These are phyloP conservation scores for Oenanthe sinensis DNA, from an alignment of 129 eudicot species.

Conservation along the genomic window DNA sequence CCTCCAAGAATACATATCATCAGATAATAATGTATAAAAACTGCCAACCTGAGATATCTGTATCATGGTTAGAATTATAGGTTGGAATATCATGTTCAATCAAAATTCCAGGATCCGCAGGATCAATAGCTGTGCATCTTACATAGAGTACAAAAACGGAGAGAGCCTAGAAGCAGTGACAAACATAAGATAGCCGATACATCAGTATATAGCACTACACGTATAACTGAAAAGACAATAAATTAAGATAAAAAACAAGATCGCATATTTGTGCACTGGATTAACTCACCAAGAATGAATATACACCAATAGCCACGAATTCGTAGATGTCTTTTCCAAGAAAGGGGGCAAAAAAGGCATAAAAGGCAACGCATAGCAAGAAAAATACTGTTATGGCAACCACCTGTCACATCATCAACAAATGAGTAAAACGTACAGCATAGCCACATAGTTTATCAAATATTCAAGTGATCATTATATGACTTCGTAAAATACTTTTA, in stretches of 20 bases:
- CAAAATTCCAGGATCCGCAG: slow-evolving; percentile 95
- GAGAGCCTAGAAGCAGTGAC: slow-evolving; percentile 49
- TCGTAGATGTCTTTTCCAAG: slow-evolving; percentile 69
- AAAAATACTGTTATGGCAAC: slow-evolving; percentile 86
- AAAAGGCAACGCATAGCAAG: slow-evolving; percentile 71
- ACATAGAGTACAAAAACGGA: slow-evolving; percentile 64
- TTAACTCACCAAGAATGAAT: slow-evolving; percentile 62
- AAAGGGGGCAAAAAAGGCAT: slow-evolving; percentile 95
- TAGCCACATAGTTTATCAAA: background rate
- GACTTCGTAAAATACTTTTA: background rate
- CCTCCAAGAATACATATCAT: background rate
- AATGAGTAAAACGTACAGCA: background rate
- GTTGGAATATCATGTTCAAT: slow-evolving; percentile 55
- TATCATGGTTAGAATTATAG: slow-evolving; percentile 42
- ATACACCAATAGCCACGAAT: slow-evolving; percentile 61
- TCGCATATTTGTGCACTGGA: background rate
- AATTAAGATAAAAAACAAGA: background rate
- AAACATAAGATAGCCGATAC: slow-evolving; percentile 10
- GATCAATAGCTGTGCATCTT: slow-evolving; percentile 90
- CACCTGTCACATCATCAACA: slow-evolving; percentile 40
- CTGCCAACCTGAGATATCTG: slow-evolving; percentile 53
- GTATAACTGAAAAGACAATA: background rate
- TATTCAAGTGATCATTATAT: background rate
- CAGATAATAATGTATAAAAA: slow-evolving; percentile 6
- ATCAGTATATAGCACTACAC: slow-evolving; percentile 4